phyloP scores from a whole-genome alignment of 1,284 basidiomycete species.

The Pseudozyma tsukubaensis region DNA sequence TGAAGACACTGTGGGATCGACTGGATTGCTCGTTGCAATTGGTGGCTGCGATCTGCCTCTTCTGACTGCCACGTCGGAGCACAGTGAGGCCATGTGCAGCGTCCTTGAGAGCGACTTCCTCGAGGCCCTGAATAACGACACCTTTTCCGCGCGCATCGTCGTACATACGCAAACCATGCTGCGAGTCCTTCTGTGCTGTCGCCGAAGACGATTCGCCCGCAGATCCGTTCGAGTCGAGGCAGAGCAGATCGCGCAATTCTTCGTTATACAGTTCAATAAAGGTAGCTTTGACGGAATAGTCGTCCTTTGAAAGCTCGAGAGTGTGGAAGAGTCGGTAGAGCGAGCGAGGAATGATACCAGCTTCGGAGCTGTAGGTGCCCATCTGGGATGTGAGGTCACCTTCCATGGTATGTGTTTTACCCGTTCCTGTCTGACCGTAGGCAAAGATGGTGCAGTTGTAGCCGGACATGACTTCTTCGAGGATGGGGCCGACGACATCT shows the following conservation, averaged over 20 bases:
- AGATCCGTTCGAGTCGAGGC: constrained; percentile 68
- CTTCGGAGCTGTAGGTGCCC: constrained; percentile 86
- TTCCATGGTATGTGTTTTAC: constrained; percentile 83
- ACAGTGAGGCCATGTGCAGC: constrained; percentile 86
- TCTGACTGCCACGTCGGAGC: constrained; percentile 86
- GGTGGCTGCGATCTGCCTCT: constrained; percentile 93
- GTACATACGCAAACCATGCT: constrained; percentile 75
- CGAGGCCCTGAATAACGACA: constrained; percentile 92
- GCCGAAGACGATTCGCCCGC: constrained; percentile 13
- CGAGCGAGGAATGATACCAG: constrained; percentile 97
- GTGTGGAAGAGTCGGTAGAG: constrained; percentile 91
- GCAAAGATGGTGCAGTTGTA: constrained; percentile 99
- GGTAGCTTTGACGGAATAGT: constrained; percentile 93
- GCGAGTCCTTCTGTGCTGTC: constrained; percentile 12
- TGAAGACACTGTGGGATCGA: constrained; percentile 98
- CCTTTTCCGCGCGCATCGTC: constrained; percentile 82
- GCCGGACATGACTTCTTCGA: constrained; percentile 90
- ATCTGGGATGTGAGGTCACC: constrained; percentile 71
- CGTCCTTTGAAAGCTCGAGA: constrained; percentile 77
- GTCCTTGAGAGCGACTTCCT: constrained; percentile 87
- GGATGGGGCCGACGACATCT: constrained; percentile 90
- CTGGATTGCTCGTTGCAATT: constrained; percentile 98
- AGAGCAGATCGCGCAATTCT: constrained; percentile 79
- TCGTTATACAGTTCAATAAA: constrained; percentile 99
- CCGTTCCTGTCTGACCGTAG: constrained; percentile 98